Percentiles rank a stretch among this genome's conserved stretches.
These are phyloP conservation scores for Leccinum uliginosum DNA, from an alignment of 768 basidiomycete species.

Conservation along the genomic window DNA sequence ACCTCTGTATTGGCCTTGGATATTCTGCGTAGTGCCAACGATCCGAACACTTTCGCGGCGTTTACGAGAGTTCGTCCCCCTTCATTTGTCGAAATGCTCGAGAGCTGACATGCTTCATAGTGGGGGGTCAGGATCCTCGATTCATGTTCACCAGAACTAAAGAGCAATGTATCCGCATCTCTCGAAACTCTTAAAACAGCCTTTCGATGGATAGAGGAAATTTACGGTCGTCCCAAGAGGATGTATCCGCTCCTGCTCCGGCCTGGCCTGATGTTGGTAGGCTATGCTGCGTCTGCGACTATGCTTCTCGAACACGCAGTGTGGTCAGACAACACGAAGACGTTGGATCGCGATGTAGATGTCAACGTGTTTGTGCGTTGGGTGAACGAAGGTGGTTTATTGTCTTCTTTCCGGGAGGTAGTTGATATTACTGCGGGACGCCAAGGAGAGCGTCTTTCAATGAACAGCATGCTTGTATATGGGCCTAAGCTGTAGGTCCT, in stretches of 20 bases:
- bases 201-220: constrained; percentile 36
- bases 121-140: constrained; percentile 48
- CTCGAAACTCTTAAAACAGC: constrained; percentile 36
- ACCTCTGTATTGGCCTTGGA: constrained; percentile 66
- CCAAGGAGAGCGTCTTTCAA: constrained; percentile 5
- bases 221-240: constrained; percentile 34
- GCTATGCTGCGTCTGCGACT: constrained; percentile 47
- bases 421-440: neutral
- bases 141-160: constrained; percentile 38
- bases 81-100: neutral
- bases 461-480: constrained; percentile 17
- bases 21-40: constrained; percentile 50
- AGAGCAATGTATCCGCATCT: constrained; percentile 22
- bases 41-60: constrained; percentile 39
- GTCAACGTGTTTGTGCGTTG: constrained; percentile 51
- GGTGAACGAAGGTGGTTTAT: constrained; percentile 39
- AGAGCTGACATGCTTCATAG: constrained; percentile 28
- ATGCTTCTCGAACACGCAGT: constrained; percentile 67
- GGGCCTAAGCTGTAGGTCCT: constrained; percentile 17
- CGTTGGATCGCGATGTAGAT: constrained; percentile 38
- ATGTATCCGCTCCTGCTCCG: constrained; percentile 48
- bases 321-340: constrained; percentile 43
- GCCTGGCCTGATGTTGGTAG: constrained; percentile 56
- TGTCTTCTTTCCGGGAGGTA: constrained; percentile 24
- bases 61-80: constrained; percentile 45